Conservation (phyloP, 1,284 basidiomycete species). For the Trichosporon asahii region DNA sequence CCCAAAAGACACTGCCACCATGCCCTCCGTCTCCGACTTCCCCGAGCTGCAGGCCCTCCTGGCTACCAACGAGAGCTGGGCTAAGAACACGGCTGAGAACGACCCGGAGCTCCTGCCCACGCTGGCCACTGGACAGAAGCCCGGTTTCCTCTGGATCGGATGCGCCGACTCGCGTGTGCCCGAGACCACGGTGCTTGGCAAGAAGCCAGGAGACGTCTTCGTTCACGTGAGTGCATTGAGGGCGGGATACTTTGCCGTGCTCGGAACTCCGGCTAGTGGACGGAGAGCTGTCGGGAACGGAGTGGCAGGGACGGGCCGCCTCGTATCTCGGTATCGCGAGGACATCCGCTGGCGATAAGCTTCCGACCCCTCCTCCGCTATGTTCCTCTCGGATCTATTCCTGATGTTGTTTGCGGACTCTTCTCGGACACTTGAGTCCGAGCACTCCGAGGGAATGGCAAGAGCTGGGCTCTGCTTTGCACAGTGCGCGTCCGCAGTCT, state of each 20-base stretch:
- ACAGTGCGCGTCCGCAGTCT: not conserved
- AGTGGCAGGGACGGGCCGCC: not conserved
- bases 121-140: slow-evolving; percentile 44
- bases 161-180: slow-evolving; percentile 52
- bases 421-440: not conserved
- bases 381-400: not conserved
- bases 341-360: not conserved
- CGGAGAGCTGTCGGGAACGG: too few relatives aligned
- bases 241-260: not conserved
- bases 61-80: slow-evolving; percentile 44
- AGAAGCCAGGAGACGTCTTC: slow-evolving; percentile 64
- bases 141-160: slow-evolving; percentile 50
- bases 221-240: slow-evolving; percentile 54
- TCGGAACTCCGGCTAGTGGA: not conserved
- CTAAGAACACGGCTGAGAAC: slow-evolving; percentile 27
- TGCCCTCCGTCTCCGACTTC: slow-evolving; percentile 16
- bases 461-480: not conserved
- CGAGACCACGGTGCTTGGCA: slow-evolving; percentile 44
- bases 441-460: not conserved
- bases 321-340: not conserved
- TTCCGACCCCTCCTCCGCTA: not conserved
- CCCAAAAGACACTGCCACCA: not conserved
- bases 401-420: not conserved
- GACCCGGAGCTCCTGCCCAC: slow-evolving; percentile 40
- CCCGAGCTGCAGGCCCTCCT: slow-evolving; percentile 31